Base-by-base conservation (phyloP, 257 asterid genomes). In the Capsicum chinense region DNA sequence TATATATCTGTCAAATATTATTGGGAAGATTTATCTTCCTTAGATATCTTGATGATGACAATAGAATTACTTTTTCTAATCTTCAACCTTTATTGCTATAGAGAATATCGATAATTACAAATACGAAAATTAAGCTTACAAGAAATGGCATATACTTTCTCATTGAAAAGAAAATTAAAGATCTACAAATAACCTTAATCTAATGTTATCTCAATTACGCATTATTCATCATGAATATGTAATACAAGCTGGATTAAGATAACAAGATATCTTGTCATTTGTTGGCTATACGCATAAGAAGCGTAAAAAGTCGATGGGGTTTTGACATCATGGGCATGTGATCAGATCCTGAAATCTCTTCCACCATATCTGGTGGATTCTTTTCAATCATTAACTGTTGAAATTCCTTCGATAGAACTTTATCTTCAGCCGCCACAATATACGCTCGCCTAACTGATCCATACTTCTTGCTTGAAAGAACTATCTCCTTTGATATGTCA, bases 251-350 rank as follows among this genome's bases (percentile, higher is more conserved):
- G 33, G 33, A 26, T 26, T 26, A 26, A 26, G 33, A 26, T 26
- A 26, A 26, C 2, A 26, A 26, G 33, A 26, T 26, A 26, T 1
- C 33, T 26, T 26, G 76, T 69, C 56, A 69, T 9, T 70, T 80
- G 2, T 33, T 67, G 35, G 87, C 88, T 58, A 88, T 64, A 7
- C 39, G 50, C 16, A 60, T 81, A 54, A 85, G 87, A 66, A 37
- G 86, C 70, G 62, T 69, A 39, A 76, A 70, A 4, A 90, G 89
- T 76, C 85, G 85, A 16, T 9, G 13, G 1, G 91, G 90, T 33
- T 79, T 87, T 33, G 89, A 87, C 84, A 84, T 76, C 92, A 88
- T 85, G 21, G 81, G 86, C 91, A 88, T 87, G 71, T 90, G 91
- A 87, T 88, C 91, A 7, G 92, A 71, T 26, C 89, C 91, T 39